Evolutionary conservation across 345 rosid species (phyloP).

Genomic region (Capsella bursapastoris): DNA sequence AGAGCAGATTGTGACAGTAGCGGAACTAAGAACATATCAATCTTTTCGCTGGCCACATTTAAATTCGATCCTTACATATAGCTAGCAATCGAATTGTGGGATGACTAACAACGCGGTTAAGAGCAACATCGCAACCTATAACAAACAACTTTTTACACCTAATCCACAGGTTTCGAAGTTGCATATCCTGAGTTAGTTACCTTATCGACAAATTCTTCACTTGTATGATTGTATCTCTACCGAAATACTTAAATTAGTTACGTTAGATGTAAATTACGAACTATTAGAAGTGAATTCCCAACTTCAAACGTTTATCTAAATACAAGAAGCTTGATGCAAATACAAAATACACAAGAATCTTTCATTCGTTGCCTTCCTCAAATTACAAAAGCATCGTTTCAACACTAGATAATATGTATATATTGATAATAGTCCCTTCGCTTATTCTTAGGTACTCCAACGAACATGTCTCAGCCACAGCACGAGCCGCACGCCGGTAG

Average conservation of each 20-base stretch:
- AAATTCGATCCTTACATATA: not conserved
- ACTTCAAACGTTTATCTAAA: no score
- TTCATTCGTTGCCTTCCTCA: not conserved
- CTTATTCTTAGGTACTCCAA: conserved; percentile 13
- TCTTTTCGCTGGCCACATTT: not conserved
- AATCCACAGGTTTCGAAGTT: no score
- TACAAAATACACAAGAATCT: not conserved
- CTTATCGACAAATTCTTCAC: no score
- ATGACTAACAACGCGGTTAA: not conserved
- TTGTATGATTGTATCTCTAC: no score
- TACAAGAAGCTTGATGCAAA: no score
- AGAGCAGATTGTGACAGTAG: not conserved
- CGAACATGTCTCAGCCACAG: conserved; percentile 34
- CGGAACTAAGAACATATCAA: not conserved
- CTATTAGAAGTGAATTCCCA: no score
- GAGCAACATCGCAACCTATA: not conserved
- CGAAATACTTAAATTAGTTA: no score
- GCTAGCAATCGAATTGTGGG: not conserved
- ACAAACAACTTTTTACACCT: not conserved
- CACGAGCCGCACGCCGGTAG: conserved; percentile 47
- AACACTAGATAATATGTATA: not conserved
- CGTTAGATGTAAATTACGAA: no score
- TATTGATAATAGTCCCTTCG: not conserved
- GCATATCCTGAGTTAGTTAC: no score
- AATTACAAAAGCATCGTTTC: not conserved